These are phyloP conservation scores for Hibiscus syriacus DNA, from an alignment of 345 rosid species.

Conservation along the genomic window DNA sequence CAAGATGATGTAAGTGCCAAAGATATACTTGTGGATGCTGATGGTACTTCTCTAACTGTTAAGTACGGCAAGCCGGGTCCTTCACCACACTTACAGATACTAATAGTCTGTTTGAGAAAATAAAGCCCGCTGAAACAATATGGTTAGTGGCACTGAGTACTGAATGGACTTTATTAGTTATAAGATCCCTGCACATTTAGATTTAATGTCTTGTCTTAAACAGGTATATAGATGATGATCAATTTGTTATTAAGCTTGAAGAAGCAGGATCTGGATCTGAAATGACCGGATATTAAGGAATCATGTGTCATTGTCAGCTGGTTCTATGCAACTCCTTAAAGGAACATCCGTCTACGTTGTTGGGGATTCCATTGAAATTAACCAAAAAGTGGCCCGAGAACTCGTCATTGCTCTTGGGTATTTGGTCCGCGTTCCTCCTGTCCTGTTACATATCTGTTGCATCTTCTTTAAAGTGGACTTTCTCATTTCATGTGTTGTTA, in stretches of 20 bases:
- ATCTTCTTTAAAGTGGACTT: background rate
- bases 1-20: constrained; percentile 36
- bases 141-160: constrained; percentile 36
- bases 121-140: constrained; percentile 79
- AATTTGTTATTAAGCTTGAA: constrained; percentile 76
- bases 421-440: background rate
- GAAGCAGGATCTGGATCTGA: constrained; percentile 72
- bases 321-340: constrained; percentile 66
- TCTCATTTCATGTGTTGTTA: background rate
- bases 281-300: constrained; percentile 89
- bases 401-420: constrained; percentile 85
- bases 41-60: constrained; percentile 50
- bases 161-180: background rate
- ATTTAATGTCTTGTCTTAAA: constrained; percentile 11
- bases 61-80: constrained; percentile 41
- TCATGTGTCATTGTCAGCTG: constrained; percentile 85
- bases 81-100: constrained; percentile 53
- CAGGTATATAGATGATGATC: constrained; percentile 82
- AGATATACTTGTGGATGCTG: constrained; percentile 75
- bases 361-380: constrained; percentile 72
- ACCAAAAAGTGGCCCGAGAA: constrained; percentile 65
- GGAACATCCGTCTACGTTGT: constrained; percentile 71
- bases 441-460: background rate
- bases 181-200: background rate
- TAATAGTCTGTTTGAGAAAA: constrained; percentile 52